Conservation (phyloP, 371 early-diverging fungal species). For the Rozella allomycis region DNA sequence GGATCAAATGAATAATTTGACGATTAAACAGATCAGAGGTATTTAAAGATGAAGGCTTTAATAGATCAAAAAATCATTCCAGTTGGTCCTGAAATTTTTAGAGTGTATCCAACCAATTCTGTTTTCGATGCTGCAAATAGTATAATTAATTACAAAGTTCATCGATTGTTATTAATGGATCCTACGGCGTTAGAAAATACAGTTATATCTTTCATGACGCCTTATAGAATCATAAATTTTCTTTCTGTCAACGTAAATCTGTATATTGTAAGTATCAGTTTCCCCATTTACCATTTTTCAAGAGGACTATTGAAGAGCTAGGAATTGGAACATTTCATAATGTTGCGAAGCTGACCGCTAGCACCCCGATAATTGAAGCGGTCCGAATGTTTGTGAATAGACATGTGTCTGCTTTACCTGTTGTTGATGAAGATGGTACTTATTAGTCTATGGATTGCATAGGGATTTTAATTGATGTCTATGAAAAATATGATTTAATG, state of each 20-base stretch:
- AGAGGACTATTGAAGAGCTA: constrained; percentile 43
- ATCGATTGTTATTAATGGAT: constrained; percentile 71
- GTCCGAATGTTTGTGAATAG: constrained; percentile 66
- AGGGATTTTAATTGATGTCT: constrained; percentile 67
- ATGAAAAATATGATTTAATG: constrained; percentile 81
- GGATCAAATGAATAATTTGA: constrained; percentile 59
- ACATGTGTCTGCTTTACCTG: constrained; percentile 71
- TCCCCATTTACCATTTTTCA: constrained; percentile 34
- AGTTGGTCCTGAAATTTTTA: constrained; percentile 33
- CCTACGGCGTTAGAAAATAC: constrained; percentile 47
- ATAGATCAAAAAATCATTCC: background rate
- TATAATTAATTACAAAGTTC: constrained; percentile 49
- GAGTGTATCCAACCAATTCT: constrained; percentile 56
- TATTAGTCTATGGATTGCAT: too few species aligned
- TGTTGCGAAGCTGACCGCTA: constrained; percentile 47
- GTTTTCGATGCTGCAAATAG: constrained; percentile 55
- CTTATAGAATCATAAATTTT: constrained; percentile 70
- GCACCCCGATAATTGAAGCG: constrained; percentile 60
- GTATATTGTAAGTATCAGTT: constrained; percentile 15
- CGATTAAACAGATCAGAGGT: constrained; percentile 46
- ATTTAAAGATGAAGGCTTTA: background rate
- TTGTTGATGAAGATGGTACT: constrained; percentile 60
- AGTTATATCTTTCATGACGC: constrained; percentile 72
- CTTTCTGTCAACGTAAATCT: constrained; percentile 54
- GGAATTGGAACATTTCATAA: constrained; percentile 65